A percentile compares a stretch with the other conserved stretches of the same genome.
These are phyloP conservation scores for Diaporthe sp. DNA, from an alignment of 2,329 filamentous ascomycete species.

Conservation along the genomic window DNA sequence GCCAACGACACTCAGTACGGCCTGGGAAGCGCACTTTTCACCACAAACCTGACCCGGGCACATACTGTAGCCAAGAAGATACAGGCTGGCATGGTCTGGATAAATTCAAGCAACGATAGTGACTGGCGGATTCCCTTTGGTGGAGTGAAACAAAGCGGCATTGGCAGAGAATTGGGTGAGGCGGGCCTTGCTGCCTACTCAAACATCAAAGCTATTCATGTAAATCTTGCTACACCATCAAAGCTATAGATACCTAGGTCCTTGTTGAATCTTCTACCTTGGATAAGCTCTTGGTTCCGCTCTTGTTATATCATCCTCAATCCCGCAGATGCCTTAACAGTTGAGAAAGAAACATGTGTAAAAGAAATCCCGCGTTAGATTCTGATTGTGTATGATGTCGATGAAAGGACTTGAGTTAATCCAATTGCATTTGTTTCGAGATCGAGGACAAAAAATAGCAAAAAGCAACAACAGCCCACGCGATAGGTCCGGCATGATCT, in stretches of 20 bases:
- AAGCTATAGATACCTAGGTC: neutral
- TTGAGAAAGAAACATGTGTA: too few relatives aligned
- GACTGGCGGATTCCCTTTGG: constrained; percentile 65
- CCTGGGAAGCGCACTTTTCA: constrained; percentile 68
- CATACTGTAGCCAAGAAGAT: constrained; percentile 61
- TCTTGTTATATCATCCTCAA: too few relatives aligned
- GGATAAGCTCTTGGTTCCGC: too few relatives aligned
- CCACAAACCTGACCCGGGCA: constrained; percentile 59
- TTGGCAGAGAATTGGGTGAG: constrained; percentile 48
- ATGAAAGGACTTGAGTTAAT: too few relatives aligned
- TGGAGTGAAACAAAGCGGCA: constrained; percentile 49
- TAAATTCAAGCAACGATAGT: constrained; percentile 53
- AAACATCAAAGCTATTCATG: constrained; percentile 48
- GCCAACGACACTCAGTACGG: constrained; percentile 64
- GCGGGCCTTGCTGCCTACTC: constrained; percentile 47
- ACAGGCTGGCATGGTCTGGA: constrained; percentile 64
- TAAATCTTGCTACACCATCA: constrained; percentile 43
- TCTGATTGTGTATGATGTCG: too few relatives aligned
- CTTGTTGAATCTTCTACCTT: neutral
- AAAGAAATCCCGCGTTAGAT: too few relatives aligned
- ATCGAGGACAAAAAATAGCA: too few relatives aligned
- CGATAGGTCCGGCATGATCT: too few relatives aligned
- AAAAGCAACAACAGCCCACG: too few relatives aligned
- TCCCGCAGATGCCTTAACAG: too few relatives aligned
- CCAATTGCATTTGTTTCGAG: too few relatives aligned